Percentiles rank a stretch among this genome's conserved stretches.
Evolutionary conservation across 2,329 filamentous ascomycete species (phyloP).

Genomic region (Botryosphaeria agaves): DNA sequence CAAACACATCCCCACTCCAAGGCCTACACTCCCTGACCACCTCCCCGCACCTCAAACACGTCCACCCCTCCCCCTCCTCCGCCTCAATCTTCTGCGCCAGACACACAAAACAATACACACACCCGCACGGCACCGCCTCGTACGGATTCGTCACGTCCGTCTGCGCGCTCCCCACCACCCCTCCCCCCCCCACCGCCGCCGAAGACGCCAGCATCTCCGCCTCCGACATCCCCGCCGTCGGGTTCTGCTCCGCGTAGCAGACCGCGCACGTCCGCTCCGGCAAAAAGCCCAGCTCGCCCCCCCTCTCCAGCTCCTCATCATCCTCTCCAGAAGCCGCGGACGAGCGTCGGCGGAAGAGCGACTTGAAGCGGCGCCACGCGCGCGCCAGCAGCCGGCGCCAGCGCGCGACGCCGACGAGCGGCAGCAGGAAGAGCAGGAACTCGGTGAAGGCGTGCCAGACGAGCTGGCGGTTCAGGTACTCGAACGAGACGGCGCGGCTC

Average conservation of each 20-base stretch:
- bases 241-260: slow-evolving; percentile 88
- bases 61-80: slow-evolving; percentile 90
- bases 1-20: slow-evolving; percentile 80
- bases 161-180: slow-evolving; percentile 71
- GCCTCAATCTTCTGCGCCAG: slow-evolving; percentile 77
- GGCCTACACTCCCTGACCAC: slow-evolving; percentile 71
- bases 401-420: slow-evolving; percentile 81
- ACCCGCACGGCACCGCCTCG: slow-evolving; percentile 74
- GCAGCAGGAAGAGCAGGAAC: slow-evolving; percentile 92
- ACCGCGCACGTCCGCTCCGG: slow-evolving; percentile 93
- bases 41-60: slow-evolving; percentile 76
- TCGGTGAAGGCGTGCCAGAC: slow-evolving; percentile 99
- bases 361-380: slow-evolving; percentile 67
- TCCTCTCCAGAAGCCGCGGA: slow-evolving; percentile 30
- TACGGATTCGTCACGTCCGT: slow-evolving; percentile 96
- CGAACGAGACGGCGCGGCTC: slow-evolving; percentile 83
- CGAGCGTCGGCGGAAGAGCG: slow-evolving; percentile 30
- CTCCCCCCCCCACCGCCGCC: slow-evolving; percentile 42
- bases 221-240: slow-evolving; percentile 44
- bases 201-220: slow-evolving; percentile 54
- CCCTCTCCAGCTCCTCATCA: slow-evolving; percentile 27
- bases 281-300: slow-evolving; percentile 66
- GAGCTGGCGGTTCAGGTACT: slow-evolving; percentile 91
- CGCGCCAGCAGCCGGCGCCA: slow-evolving; percentile 84
- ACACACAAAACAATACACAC: slow-evolving; percentile 92